A percentile compares a stretch with the other conserved stretches of the same genome.
These are phyloP conservation scores for Parasitella parasitica DNA, from an alignment of 371 early-diverging fungal genomes.

Conservation along the genomic window DNA sequence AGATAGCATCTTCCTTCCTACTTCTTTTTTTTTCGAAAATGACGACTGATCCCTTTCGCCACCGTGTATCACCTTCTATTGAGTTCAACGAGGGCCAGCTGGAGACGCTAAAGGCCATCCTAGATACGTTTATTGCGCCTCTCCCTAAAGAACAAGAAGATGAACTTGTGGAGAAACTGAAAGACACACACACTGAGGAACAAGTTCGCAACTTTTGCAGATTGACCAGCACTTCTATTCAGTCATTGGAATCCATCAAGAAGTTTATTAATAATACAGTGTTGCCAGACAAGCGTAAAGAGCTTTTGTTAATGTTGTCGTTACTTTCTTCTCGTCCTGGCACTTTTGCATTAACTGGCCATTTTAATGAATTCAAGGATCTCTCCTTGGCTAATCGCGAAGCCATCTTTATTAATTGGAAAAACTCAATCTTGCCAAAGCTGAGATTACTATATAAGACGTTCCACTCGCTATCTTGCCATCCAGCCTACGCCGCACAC, in stretches of 20 bases:
- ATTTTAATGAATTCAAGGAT: constrained; percentile 46
- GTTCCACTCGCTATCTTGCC: constrained; percentile 26
- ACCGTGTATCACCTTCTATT: background rate
- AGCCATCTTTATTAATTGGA: constrained; percentile 45
- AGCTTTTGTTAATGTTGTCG: constrained; percentile 28
- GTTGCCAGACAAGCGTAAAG: constrained; percentile 36
- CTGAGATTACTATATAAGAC: constrained; percentile 45
- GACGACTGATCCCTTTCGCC: constrained; percentile 17
- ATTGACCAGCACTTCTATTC: constrained; percentile 2
- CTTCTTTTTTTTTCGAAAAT: background rate
- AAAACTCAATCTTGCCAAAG: constrained; percentile 45
- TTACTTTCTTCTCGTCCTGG: constrained; percentile 47
- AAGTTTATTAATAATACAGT: constrained; percentile 30
- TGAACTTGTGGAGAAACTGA: constrained; percentile 10
- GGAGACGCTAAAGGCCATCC: constrained; percentile 10
- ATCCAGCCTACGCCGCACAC: constrained; percentile 23
- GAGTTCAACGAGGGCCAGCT: constrained; percentile 7
- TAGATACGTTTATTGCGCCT: constrained; percentile 20
- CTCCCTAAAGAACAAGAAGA: constrained; percentile 19
- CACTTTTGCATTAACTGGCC: constrained; percentile 57
- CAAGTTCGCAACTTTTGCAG: constrained; percentile 14
- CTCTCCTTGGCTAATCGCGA: constrained; percentile 51
- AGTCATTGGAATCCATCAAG: constrained; percentile 12
- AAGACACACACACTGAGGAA: constrained; percentile 14
- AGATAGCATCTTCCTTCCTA: background rate